A percentile compares a stretch with the other conserved stretches of the same genome.
Conservation (phyloP, 805 yeast genomes). For the Pichia gijzeniarum region DNA sequence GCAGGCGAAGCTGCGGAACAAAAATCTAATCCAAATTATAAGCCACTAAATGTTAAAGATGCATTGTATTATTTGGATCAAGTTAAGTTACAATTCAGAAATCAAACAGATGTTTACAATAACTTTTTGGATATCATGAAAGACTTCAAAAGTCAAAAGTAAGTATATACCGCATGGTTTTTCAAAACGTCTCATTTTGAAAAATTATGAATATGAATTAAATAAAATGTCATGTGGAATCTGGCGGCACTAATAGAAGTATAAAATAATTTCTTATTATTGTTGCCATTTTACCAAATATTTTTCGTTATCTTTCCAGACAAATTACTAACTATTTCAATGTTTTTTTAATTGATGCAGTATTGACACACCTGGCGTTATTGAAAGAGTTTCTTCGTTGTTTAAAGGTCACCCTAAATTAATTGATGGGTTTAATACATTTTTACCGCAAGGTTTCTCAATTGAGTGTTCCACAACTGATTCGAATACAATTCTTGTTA, state of each 20-base stretch:
- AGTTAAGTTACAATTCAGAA: conserved; percentile 85
- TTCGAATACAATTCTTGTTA: conserved; percentile 86
- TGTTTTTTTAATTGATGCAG: conserved; percentile 24
- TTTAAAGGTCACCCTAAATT: conserved; percentile 90
- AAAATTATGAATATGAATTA: too few relatives aligned
- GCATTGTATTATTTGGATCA: conserved; percentile 94
- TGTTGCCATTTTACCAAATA: too few relatives aligned
- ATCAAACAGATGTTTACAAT: conserved; percentile 93
- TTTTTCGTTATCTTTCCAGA: too few relatives aligned
- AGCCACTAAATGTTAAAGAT: conserved; percentile 91
- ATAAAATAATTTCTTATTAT: too few relatives aligned
- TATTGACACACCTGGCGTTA: conserved; percentile 97
- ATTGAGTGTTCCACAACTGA: conserved; percentile 93
- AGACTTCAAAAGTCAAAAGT: conserved; percentile 92
- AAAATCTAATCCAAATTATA: conserved; percentile 36
- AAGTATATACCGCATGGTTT: conserved; percentile 25
- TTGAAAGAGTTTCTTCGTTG: conserved; percentile 85
- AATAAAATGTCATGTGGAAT: too few relatives aligned
- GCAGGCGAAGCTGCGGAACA: conserved; percentile 14
- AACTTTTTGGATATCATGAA: conserved; percentile 97
- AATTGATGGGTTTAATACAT: conserved; percentile 96
- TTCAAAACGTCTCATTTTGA: too few relatives aligned
- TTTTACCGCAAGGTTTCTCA: conserved; percentile 92
- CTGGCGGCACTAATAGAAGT: background rate
- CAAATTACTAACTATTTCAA: conserved; percentile 21